Evolutionary conservation across 768 basidiomycete genomes (phyloP), one percentile per base, ranked within the genome.

Genomic region (Cyathus striatus): DNA sequence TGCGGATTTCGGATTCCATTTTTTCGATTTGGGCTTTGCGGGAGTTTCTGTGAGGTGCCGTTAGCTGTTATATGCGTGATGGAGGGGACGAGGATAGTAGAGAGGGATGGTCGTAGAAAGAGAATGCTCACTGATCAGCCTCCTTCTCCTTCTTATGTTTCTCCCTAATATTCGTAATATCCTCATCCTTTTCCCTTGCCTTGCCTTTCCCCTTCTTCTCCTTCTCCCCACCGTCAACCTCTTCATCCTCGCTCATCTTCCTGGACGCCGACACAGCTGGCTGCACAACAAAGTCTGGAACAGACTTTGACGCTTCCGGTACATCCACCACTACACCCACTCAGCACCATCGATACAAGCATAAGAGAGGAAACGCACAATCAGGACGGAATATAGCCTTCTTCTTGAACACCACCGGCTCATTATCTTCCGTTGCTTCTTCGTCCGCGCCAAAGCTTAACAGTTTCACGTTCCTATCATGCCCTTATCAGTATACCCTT

Each of bases 1-100:
- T 84, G 20, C 89, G 83, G 43, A 97, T 86, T 35, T 91, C 87
- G 5, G 79, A 81, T 61, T 97, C 90, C 82, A 97, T 89, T 53
- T 77, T 83, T 51, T 82, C 83, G 40, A 96, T 89, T 58, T 92
- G 83, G 5, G 79, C 70, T 55, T 83, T 78, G 17, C 87, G 85
- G 9, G 75, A 63, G 24, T 72, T 71, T 41, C 86, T 91, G 45
- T 3, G 36, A 25, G 22, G 4, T 24, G 21, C 6, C 10, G 14
- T 23, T 22, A 43, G 18, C 24, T 23, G n/a, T n/a, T n/a, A n/a
- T n/a, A n/a, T n/a, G n/a, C n/a, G n/a, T n/a, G n/a, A n/a, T n/a
- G n/a, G n/a, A n/a, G n/a, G n/a, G n/a, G n/a, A n/a, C n/a, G 30
- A 13, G 30, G 17, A 32, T 32, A 32, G 30, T 13, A 32, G 12